phyloP scores from a whole-genome alignment of 768 basidiomycete genomes.

The Suillus occidentalis region DNA sequence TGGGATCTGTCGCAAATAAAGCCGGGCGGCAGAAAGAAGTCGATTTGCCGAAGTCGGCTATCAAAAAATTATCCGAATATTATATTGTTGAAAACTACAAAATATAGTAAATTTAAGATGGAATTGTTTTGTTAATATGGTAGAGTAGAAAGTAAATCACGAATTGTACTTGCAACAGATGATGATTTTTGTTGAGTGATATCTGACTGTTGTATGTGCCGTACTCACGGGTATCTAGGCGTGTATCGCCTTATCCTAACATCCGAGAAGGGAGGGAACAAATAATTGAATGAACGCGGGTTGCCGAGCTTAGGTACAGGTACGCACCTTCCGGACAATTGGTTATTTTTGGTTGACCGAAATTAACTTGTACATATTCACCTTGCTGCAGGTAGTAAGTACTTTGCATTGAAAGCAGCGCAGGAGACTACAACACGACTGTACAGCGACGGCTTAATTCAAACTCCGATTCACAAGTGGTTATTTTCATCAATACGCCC shows the following conservation, averaged over 20 bases:
- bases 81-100: conserved; percentile 22
- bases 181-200: background rate
- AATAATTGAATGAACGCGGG: conserved; percentile 2
- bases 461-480: background rate
- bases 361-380: conserved; percentile 8
- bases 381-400: background rate
- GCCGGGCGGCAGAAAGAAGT: conserved; percentile 37
- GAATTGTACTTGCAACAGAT: background rate
- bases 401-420: too few relatives aligned
- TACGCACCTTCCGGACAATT: conserved; percentile 6
- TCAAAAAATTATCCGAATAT: conserved; percentile 33
- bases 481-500: background rate
- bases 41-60: conserved; percentile 39
- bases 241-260: conserved; percentile 2
- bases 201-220: background rate
- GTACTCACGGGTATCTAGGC: background rate
- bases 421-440: background rate
- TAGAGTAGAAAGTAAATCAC: background rate
- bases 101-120: background rate
- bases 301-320: conserved; percentile 8
- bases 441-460: background rate
- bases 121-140: too few relatives aligned
- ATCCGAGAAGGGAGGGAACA: conserved; percentile 3
- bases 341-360: conserved; percentile 14
- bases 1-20: conserved; percentile 42